These are phyloP conservation scores for Acanthamoeba royreba DNA, from an alignment of 208 protist species.

Conservation along the genomic window DNA sequence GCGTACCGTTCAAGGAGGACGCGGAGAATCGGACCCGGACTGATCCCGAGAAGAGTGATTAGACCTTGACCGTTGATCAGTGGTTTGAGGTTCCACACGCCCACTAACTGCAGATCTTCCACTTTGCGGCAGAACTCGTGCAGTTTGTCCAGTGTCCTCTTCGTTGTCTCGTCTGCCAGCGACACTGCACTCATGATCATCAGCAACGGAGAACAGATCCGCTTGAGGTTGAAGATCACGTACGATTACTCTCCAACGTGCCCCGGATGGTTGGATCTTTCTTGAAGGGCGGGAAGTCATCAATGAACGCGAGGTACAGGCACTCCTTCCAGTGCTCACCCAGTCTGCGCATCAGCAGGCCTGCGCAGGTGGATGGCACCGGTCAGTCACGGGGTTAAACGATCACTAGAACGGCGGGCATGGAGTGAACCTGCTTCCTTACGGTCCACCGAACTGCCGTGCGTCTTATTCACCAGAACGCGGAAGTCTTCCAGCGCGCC, in stretches of 20 bases:
- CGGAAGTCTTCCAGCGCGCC: not conserved
- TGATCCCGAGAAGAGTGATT: not conserved
- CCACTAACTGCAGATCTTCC: not conserved
- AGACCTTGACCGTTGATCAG: not conserved
- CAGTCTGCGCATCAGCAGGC: not conserved
- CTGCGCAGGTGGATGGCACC: not conserved
- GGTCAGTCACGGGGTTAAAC: not conserved
- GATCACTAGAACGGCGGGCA: not conserved
- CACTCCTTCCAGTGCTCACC: not conserved
- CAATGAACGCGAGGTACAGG: not conserved
- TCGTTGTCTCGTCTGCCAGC: not conserved
- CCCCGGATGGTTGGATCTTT: not conserved
- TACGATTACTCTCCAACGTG: not conserved
- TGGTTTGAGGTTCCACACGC: not conserved
- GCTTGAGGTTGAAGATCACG: not conserved
- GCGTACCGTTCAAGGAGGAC: not conserved
- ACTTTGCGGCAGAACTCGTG: constrained; percentile 10
- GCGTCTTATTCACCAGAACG: not conserved
- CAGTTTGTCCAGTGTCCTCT: not conserved
- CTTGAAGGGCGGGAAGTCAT: not conserved
- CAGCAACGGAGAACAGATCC: not conserved
- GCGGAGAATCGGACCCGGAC: not conserved
- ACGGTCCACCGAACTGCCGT: not conserved
- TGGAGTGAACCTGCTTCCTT: not conserved
- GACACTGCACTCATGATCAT: not conserved